Evolutionary conservation across 2,329 filamentous ascomycete genomes (phyloP).

Genomic region (Zymoseptoria tritici): DNA sequence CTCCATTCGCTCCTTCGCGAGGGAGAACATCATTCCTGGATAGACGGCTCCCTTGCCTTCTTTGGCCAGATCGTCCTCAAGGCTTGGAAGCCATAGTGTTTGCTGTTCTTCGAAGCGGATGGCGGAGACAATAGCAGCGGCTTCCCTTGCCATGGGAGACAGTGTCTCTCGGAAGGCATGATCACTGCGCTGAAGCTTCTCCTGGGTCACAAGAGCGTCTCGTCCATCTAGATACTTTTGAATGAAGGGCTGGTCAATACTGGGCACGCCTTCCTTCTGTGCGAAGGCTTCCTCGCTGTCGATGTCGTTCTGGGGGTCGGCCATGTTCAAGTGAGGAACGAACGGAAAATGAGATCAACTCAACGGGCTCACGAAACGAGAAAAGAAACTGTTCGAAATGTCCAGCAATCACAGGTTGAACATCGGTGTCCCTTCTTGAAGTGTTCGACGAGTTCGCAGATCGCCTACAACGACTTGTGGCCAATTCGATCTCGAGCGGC

Average conservation of each 20-base stretch:
- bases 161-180: slow-evolving; percentile 64
- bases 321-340: not conserved
- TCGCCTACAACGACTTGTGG: not conserved
- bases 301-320: not conserved
- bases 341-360: not conserved
- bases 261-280: slow-evolving; percentile 35
- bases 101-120: slow-evolving; percentile 72
- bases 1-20: slow-evolving; percentile 82
- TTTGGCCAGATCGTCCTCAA: slow-evolving; percentile 62
- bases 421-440: not conserved
- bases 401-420: not conserved
- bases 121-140: slow-evolving; percentile 69
- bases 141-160: slow-evolving; percentile 69
- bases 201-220: slow-evolving; percentile 67
- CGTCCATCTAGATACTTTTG: slow-evolving; percentile 74
- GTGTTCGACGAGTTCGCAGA: not conserved
- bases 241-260: slow-evolving; percentile 64
- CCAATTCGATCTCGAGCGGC: not conserved
- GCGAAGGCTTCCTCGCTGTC: slow-evolving; percentile 33
- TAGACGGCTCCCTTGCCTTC: slow-evolving; percentile 58
- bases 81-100: slow-evolving; percentile 66
- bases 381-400: not conserved
- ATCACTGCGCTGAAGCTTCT: slow-evolving; percentile 74
- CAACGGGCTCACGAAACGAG: not conserved
- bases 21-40: slow-evolving; percentile 88